Evolutionary conservation across 768 basidiomycete genomes (phyloP).

Genomic region (Clitopilus passeckerianus): DNA sequence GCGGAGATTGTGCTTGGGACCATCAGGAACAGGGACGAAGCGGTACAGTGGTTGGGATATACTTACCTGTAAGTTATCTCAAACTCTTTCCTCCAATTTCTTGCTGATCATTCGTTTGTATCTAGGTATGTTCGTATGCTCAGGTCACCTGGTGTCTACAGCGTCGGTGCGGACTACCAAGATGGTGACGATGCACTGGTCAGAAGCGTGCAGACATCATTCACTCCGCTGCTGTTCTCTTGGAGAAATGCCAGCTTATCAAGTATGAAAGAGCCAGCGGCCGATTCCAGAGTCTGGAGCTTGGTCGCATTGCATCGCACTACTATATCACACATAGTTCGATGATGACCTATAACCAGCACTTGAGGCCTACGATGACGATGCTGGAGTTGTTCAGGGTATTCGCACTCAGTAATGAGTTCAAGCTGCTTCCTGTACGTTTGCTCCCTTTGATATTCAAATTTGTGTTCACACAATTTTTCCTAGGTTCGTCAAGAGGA

Average conservation of each 20-base stretch:
- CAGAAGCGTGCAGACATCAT: constrained; percentile 94
- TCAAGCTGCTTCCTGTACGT: constrained; percentile 79
- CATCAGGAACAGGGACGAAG: constrained; percentile 92
- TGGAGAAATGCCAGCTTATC: constrained; percentile 92
- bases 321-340: constrained; percentile 94
- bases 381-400: constrained; percentile 90
- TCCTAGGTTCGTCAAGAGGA: constrained; percentile 74
- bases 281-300: constrained; percentile 87
- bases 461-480: constrained; percentile 3
- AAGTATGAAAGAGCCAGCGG: constrained; percentile 91
- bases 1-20: constrained; percentile 96
- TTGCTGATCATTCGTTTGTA: constrained; percentile 5
- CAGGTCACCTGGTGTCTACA: constrained; percentile 81
- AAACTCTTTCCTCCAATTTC: constrained; percentile 5
- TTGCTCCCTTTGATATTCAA: constrained; percentile 5
- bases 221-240: constrained; percentile 87
- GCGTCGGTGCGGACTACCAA: constrained; percentile 85
- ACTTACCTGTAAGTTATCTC: constrained; percentile 74
- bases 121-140: constrained; percentile 96
- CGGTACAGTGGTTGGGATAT: constrained; percentile 95
- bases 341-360: constrained; percentile 96
- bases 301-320: constrained; percentile 91
- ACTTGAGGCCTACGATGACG: constrained; percentile 82
- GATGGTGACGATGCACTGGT: constrained; percentile 79
- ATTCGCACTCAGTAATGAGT: constrained; percentile 93